Evolutionary conservation across 306 rosid genomes (phyloP).

Genomic region (Biancaea sappan): DNA sequence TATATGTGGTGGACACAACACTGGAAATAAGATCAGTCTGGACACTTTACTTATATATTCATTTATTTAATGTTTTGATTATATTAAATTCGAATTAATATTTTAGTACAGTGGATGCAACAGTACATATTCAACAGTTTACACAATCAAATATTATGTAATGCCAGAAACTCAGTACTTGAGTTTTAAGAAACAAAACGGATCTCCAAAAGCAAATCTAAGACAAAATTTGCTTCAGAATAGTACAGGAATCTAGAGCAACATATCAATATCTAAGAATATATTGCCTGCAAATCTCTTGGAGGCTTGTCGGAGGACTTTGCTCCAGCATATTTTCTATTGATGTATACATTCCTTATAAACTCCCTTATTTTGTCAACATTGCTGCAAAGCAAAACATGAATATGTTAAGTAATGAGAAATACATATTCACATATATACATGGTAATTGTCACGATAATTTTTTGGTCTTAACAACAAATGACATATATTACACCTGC

Average conservation of each 20-base stretch:
- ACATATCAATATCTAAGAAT: slow-evolving; percentile 27
- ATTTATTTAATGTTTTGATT: not conserved
- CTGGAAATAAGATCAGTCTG: slow-evolving; percentile 4
- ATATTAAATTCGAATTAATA: not conserved
- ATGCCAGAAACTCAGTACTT: not conserved
- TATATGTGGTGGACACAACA: not conserved
- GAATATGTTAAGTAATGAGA: slow-evolving; percentile 24
- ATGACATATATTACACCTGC: slow-evolving; percentile 55
- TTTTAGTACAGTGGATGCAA: slow-evolving; percentile 19
- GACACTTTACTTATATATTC: slow-evolving; percentile 3
- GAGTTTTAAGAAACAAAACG: not conserved
- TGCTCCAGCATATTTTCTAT: slow-evolving; percentile 68
- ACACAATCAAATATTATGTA: slow-evolving; percentile 7
- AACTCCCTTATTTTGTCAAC: slow-evolving; percentile 78
- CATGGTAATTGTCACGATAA: slow-evolving; percentile 3
- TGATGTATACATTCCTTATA: slow-evolving; percentile 75
- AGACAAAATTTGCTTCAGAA: slow-evolving; percentile 3
- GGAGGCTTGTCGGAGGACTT: slow-evolving; percentile 78
- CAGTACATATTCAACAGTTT: slow-evolving; percentile 5
- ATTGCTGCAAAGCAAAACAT: slow-evolving; percentile 64
- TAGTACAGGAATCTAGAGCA: not conserved
- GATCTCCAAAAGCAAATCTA: not conserved
- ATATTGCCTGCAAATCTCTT: slow-evolving; percentile 77
- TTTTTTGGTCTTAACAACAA: slow-evolving; percentile 19
- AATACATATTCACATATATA: slow-evolving; percentile 15